A percentile compares a stretch with the other conserved stretches of the same genome.
Conservation (phyloP, 2,329 filamentous ascomycete species). For the Talaromyces rugulosus region DNA sequence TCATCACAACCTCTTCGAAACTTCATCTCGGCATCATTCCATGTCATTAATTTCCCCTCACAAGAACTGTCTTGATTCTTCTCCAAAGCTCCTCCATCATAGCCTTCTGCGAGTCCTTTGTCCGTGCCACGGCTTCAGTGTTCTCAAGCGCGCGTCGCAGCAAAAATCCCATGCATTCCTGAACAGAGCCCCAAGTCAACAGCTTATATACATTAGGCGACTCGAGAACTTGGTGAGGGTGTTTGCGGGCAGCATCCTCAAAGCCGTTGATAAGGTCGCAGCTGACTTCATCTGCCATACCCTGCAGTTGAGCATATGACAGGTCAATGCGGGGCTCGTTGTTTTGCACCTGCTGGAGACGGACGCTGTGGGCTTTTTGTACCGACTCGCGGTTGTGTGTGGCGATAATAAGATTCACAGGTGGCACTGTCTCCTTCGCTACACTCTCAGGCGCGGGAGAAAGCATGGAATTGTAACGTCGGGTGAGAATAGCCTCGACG, state of each 20-base stretch:
- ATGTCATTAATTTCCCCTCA: neutral
- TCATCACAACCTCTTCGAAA: neutral
- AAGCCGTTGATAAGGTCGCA: conserved; percentile 50
- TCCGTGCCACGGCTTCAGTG: conserved; percentile 57
- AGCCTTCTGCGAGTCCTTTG: conserved; percentile 38
- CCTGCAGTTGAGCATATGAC: conserved; percentile 76
- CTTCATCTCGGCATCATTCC: neutral
- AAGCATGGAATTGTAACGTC: conserved; percentile 57
- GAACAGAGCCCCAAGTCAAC: conserved; percentile 56
- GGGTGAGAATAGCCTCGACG: conserved; percentile 51
- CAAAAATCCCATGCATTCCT: conserved; percentile 57
- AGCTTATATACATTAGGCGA: conserved; percentile 54
- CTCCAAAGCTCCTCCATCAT: conserved; percentile 34
- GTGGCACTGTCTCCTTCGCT: conserved; percentile 28
- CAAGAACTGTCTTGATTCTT: conserved; percentile 15
- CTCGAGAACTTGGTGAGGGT: conserved; percentile 23
- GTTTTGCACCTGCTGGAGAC: conserved; percentile 41
- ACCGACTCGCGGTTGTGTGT: conserved; percentile 57
- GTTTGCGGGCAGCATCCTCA: conserved; percentile 14
- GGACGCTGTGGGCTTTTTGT: conserved; percentile 45
- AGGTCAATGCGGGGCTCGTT: conserved; percentile 45
- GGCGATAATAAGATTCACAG: conserved; percentile 54
- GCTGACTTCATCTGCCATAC: conserved; percentile 93
- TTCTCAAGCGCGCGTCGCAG: conserved; percentile 70
- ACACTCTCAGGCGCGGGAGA: conserved; percentile 36